A percentile compares a stretch with the other conserved stretches of the same genome.
Evolutionary conservation across 1,284 basidiomycete species (phyloP).

Genomic region (Xanthoconium separans): DNA sequence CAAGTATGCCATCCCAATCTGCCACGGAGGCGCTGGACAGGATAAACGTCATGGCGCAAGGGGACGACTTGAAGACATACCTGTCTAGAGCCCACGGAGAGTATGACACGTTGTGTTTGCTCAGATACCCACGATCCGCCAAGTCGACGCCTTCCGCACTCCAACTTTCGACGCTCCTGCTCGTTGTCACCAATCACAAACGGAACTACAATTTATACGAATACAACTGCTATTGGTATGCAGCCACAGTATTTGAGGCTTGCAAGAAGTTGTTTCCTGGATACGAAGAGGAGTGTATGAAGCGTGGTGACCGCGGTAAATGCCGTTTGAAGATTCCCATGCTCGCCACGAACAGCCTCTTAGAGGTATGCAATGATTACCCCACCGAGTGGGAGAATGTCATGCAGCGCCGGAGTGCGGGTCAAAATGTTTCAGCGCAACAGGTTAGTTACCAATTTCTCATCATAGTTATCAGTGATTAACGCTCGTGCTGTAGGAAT

Average conservation of each 20-base stretch:
- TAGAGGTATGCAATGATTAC: background rate
- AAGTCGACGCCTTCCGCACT: background rate
- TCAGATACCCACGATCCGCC: background rate
- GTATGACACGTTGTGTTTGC: background rate
- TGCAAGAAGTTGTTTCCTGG: background rate
- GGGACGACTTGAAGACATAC: background rate
- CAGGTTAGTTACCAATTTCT: no score
- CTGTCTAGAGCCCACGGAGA: background rate
- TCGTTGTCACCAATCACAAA: background rate
- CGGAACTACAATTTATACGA: background rate
- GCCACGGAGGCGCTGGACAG: background rate
- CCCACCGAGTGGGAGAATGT: background rate
- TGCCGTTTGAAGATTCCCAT: background rate
- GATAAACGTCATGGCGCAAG: background rate
- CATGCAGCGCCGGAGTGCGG: background rate
- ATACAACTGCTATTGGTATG: background rate
- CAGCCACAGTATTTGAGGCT: background rate
- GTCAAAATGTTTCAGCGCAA: background rate
- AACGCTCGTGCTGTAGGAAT: no score
- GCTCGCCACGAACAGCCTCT: background rate
- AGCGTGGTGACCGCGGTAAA: background rate
- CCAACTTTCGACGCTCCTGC: background rate
- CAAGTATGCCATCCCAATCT: background rate
- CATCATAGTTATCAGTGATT: no score
- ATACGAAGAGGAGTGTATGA: background rate